These are phyloP conservation scores for Ogataea henricii DNA, from an alignment of 805 yeast species.

Conservation along the genomic window DNA sequence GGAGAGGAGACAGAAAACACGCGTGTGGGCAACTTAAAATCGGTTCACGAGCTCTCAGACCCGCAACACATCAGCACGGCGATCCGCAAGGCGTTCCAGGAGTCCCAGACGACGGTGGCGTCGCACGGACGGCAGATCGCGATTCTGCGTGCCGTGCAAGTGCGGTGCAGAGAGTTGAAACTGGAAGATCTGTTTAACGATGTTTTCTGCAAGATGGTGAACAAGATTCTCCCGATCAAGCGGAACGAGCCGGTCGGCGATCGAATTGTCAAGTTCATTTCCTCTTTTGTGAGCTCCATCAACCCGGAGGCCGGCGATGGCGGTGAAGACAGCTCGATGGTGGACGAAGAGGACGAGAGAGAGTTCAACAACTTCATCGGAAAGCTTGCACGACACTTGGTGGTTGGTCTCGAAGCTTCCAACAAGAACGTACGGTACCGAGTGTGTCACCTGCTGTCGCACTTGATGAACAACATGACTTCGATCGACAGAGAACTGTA, in stretches of 20 bases:
- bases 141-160: conserved; percentile 59
- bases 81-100: conserved; percentile 72
- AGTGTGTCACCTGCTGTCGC: conserved; percentile 73
- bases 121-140: conserved; percentile 77
- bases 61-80: conserved; percentile 45
- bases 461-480: conserved; percentile 67
- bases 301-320: conserved; percentile 37
- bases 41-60: conserved; percentile 15
- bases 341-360: conserved; percentile 35
- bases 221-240: conserved; percentile 66
- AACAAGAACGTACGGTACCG: conserved; percentile 79
- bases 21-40: conserved; percentile 3
- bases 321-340: conserved; percentile 36
- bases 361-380: conserved; percentile 56
- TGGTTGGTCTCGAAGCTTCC: conserved; percentile 77
- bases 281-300: conserved; percentile 56
- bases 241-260: conserved; percentile 74
- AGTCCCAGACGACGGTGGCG: conserved; percentile 70
- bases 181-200: conserved; percentile 60
- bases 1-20: neutral
- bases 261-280: conserved; percentile 67
- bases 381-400: conserved; percentile 60
- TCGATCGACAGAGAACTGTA: conserved; percentile 76
- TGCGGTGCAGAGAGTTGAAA: conserved; percentile 53
- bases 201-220: conserved; percentile 60